Evolutionary conservation across 2,329 filamentous ascomycete genomes (phyloP).

Genomic region (Fusarium stilboides): DNA sequence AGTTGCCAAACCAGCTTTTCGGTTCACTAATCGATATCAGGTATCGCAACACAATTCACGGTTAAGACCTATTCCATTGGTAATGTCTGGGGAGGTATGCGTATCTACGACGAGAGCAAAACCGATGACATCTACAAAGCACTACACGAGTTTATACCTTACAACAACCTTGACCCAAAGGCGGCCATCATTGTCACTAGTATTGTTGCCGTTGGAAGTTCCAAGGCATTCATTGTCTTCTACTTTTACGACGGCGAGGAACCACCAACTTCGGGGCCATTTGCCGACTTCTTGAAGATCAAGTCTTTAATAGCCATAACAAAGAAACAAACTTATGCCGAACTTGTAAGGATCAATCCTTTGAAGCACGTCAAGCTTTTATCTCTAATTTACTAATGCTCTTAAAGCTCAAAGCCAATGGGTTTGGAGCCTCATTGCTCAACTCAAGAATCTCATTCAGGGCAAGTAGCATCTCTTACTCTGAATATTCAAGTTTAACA

Average conservation of each 20-base stretch:
- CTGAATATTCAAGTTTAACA: not conserved
- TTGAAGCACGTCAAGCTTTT: rapidly evolving
- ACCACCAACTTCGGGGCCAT: slow-evolving; percentile 22
- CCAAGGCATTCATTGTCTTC: slow-evolving; percentile 4
- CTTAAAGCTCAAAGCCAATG: slow-evolving; percentile 19
- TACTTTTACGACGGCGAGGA: slow-evolving; percentile 29
- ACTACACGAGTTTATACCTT: slow-evolving; percentile 23
- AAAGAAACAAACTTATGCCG: slow-evolving; percentile 8
- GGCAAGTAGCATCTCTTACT: not conserved
- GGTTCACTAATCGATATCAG: not conserved
- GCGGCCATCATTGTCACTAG: slow-evolving; percentile 12
- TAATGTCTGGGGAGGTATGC: slow-evolving; percentile 24
- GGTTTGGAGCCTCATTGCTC: slow-evolving; percentile 12
- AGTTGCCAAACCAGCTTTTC: too few species aligned
- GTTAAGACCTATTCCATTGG: slow-evolving; percentile 8
- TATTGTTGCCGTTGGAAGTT: not conserved
- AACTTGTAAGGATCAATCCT: not conserved
- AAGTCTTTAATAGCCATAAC: not conserved
- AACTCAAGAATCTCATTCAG: slow-evolving; percentile 31
- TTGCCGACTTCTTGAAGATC: slow-evolving; percentile 32
- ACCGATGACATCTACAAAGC: slow-evolving; percentile 21
- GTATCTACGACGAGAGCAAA: slow-evolving; percentile 13
- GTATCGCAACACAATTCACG: slow-evolving; percentile 19
- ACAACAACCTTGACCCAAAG: slow-evolving; percentile 25
- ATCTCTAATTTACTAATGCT: rapidly evolving